Conservation (phyloP, 805 yeast species). For the Kregervanrija pseudodelftensis region DNA sequence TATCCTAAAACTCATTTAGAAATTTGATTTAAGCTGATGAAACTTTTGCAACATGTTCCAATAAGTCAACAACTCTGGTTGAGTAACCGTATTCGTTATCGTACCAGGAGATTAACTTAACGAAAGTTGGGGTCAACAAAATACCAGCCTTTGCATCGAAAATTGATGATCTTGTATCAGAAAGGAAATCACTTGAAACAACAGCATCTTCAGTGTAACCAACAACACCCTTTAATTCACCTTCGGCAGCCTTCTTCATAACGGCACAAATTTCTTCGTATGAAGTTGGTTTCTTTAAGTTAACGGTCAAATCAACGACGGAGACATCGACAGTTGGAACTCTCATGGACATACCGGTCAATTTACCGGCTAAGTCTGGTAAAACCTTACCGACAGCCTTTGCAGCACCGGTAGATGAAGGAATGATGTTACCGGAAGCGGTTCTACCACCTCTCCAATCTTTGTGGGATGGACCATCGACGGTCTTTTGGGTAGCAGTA, state of each 20-base stretch:
- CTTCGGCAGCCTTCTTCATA: slow-evolving; percentile 73
- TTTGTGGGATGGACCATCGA: slow-evolving; percentile 95
- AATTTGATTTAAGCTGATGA: slow-evolving; percentile 17
- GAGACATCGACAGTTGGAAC: slow-evolving; percentile 93
- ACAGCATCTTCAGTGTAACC: slow-evolving; percentile 92
- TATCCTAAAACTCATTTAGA: background rate
- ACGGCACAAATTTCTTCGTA: slow-evolving; percentile 77
- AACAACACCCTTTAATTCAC: slow-evolving; percentile 70
- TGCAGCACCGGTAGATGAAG: slow-evolving; percentile 96
- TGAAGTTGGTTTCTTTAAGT: slow-evolving; percentile 67
- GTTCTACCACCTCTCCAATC: slow-evolving; percentile 99
- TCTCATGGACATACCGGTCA: slow-evolving; percentile 90
- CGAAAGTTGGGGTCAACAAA: slow-evolving; percentile 78
- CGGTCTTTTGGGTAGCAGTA: slow-evolving; percentile 95
- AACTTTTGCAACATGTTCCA: slow-evolving; percentile 69
- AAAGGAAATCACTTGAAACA: slow-evolving; percentile 83
- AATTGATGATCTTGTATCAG: slow-evolving; percentile 79
- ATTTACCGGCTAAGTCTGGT: slow-evolving; percentile 84
- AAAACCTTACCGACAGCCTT: slow-evolving; percentile 96
- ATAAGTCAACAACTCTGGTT: slow-evolving; percentile 89
- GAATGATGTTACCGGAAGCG: slow-evolving; percentile 91
- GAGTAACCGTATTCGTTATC: slow-evolving; percentile 96
- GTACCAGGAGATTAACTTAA: slow-evolving; percentile 90
- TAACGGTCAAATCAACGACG: slow-evolving; percentile 86
- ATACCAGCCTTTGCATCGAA: slow-evolving; percentile 91